Evolutionary conservation across 768 basidiomycete genomes (phyloP), one percentile per base, ranked within the genome.

Genomic region (Mrakia gelida): DNA sequence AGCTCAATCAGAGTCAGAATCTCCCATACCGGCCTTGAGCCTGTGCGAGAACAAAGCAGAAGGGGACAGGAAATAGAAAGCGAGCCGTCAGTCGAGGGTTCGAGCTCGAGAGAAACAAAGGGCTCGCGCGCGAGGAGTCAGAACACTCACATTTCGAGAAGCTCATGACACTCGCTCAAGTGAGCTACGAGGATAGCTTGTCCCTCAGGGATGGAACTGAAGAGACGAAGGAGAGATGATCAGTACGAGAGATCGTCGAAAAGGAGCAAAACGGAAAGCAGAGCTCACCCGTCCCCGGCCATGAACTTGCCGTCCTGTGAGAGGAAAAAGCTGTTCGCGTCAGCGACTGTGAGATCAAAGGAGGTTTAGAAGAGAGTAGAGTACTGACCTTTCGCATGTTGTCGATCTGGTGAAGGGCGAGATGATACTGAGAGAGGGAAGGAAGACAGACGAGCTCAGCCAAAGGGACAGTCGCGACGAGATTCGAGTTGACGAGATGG

Each of bases 131-230:
- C 10, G 34, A 23, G n/a, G 54, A 3, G 45, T 30, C 30, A 4
- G 43, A 45, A 3, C 49, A 73, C 67, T 45, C 23, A 92, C 94
- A 98, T 96, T 85, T 95, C 94, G 18, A 98, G 87, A 75, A 98
- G 86, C 84, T 98, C 96, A 82, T 98, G 96, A 78, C 95, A 96
- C 85, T 98, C 96, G 80, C 92, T 95, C 72, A 98, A 86, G 84
- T 98, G 94, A 5, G 96, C 95, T 88, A 94, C 94, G 74, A 98
- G 88, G 81, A 96, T 94, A 21, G 93, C 96, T 83, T 98, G 96
- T 3, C 96, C 96, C 84, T 98, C 96, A 0, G 96, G 96, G 80
- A 98, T 89, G 38, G 88, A 77, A 45, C 72, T 78, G 52, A 52
- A n/a, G 75, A 38, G 49, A 16, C 7, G 49, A 21, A 52, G 16